Evolutionary conservation across 176 grass and related monocot species (phyloP).

Genomic region (Oryza glaberrima): DNA sequence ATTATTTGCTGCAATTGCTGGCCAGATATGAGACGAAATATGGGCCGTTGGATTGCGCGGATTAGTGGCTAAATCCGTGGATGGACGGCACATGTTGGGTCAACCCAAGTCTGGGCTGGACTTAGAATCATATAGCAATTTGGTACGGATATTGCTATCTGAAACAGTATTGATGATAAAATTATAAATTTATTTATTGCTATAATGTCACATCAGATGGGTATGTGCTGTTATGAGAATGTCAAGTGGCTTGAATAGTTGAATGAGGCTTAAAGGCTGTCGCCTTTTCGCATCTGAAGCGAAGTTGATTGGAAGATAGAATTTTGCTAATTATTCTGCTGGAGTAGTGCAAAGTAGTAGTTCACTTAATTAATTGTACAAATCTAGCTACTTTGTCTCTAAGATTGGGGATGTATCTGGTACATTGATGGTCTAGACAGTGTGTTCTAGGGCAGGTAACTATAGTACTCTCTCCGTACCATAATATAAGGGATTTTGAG

Average conservation of each 20-base stretch:
- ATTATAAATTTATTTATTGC: neutral
- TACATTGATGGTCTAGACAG: neutral
- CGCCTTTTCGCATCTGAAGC: neutral
- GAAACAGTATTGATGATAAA: neutral
- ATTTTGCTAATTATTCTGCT: too few species aligned
- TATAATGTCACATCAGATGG: neutral
- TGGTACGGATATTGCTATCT: neutral
- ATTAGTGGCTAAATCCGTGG: neutral
- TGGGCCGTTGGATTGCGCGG: neutral
- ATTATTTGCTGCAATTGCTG: neutral
- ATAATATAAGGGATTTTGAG: too few species aligned
- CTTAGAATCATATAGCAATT: neutral
- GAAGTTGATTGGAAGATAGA: neutral
- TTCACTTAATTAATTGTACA: too few species aligned
- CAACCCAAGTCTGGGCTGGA: neutral
- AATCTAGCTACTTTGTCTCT: too few species aligned
- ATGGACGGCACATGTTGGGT: too few species aligned
- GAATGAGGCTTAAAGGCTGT: neutral
- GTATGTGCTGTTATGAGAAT: neutral
- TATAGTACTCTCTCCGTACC: too few species aligned
- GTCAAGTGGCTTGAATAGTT: neutral
- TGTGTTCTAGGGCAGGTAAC: too few species aligned
- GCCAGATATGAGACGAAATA: neutral
- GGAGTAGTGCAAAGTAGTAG: too few species aligned
- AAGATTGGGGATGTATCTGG: neutral